These are phyloP conservation scores for Pisolithus sp. DNA, from an alignment of 768 basidiomycete species.

Conservation along the genomic window DNA sequence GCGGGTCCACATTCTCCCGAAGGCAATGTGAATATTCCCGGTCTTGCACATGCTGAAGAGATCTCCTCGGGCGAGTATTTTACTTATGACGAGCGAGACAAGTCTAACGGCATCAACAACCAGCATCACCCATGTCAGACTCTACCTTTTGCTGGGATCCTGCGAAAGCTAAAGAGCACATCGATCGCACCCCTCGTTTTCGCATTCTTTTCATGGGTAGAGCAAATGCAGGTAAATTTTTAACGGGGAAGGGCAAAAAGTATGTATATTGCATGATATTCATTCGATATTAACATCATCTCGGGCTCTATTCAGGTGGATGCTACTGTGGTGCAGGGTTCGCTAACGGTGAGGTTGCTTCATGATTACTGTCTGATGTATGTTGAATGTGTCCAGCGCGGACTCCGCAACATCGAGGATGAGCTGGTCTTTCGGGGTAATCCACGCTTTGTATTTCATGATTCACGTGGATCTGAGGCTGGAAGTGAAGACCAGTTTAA, in stretches of 20 bases:
- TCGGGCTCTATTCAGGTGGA: conserved; percentile 1
- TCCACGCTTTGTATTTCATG: conserved; percentile 33
- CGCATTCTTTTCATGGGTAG: conserved; percentile 36
- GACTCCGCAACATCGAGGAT: conserved; percentile 27
- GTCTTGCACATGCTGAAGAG: no score
- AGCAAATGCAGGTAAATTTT: conserved; percentile 31
- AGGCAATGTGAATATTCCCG: no score
- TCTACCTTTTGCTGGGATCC: no score
- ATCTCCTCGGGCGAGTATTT: no score
- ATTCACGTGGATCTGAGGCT: conserved; percentile 36
- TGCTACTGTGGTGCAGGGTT: background rate
- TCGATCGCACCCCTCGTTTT: conserved; percentile 15
- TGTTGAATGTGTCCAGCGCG: conserved; percentile 8
- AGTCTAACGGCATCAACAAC: no score
- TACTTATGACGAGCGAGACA: no score
- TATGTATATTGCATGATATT: background rate
- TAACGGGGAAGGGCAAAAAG: conserved; percentile 13
- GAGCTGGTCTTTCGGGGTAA: conserved; percentile 27
- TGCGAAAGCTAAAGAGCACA: no score
- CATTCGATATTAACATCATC: background rate
- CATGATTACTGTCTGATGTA: background rate
- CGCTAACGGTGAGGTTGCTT: background rate
- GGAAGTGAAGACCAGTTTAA: conserved; percentile 26
- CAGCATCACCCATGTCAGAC: no score
- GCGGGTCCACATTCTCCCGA: no score